phyloP scores from a whole-genome alignment of 192 early-diverging fungal species.

The Rhizophagus sp. region DNA sequence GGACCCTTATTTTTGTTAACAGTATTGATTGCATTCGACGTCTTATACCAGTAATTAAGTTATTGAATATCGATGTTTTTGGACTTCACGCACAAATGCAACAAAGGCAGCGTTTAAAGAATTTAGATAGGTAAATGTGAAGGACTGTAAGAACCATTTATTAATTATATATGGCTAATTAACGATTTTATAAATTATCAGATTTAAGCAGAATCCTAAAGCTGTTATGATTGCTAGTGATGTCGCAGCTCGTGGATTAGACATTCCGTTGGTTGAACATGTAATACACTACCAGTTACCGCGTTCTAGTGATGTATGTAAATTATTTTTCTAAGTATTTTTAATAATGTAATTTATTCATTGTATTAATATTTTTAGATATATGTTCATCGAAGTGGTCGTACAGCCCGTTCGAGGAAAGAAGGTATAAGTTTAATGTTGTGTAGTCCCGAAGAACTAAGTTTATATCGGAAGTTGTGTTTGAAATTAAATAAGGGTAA shows the following conservation, averaged over 20 bases:
- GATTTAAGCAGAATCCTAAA: slow-evolving; percentile 69
- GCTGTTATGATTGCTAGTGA: slow-evolving; percentile 92
- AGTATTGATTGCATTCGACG: slow-evolving; percentile 91
- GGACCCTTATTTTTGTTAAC: slow-evolving; percentile 95
- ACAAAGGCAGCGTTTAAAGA: slow-evolving; percentile 92
- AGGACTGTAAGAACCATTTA: not conserved
- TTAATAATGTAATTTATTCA: not conserved
- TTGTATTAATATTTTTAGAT: slow-evolving; percentile 37
- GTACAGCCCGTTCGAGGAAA: slow-evolving; percentile 85
- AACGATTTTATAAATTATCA: slow-evolving; percentile 16
- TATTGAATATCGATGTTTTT: slow-evolving; percentile 72
- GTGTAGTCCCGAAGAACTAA: slow-evolving; percentile 80
- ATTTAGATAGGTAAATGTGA: slow-evolving; percentile 68
- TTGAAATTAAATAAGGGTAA: slow-evolving; percentile 74
- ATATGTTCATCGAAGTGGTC: slow-evolving; percentile 95
- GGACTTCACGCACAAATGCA: slow-evolving; percentile 96
- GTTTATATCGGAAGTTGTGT: slow-evolving; percentile 81
- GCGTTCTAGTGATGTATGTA: slow-evolving; percentile 68
- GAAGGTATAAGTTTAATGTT: slow-evolving; percentile 86
- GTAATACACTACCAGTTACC: slow-evolving; percentile 97
- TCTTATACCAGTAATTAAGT: slow-evolving; percentile 78
- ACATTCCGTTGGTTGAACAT: slow-evolving; percentile 89
- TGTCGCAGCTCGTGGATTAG: slow-evolving; percentile 94
- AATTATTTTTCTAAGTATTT: not conserved
- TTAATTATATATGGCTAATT: not conserved